Conservation (phyloP, 2,329 filamentous ascomycete genomes). For the Colletotrichum cuscutae region DNA sequence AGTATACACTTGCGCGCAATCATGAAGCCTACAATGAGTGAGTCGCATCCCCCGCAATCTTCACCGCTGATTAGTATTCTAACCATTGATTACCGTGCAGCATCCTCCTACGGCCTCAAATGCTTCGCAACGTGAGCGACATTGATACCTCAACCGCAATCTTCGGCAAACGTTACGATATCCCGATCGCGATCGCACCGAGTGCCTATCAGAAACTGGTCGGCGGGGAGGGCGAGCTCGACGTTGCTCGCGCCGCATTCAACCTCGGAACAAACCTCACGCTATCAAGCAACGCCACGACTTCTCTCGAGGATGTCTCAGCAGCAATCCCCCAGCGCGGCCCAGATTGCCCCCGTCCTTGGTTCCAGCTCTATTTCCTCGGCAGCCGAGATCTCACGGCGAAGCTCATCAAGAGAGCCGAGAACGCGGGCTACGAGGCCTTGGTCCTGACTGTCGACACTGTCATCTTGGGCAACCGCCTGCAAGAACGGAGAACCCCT, state of each 20-base stretch:
- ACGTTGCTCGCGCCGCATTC: constrained; percentile 40
- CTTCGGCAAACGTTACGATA: constrained; percentile 31
- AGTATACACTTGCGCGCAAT: constrained; percentile 37
- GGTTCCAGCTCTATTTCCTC: constrained; percentile 41
- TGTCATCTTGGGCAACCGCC: constrained; percentile 42
- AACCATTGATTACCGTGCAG: not conserved
- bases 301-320: constrained; percentile 42
- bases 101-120: constrained; percentile 29
- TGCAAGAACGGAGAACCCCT: constrained; percentile 42
- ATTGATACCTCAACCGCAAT: constrained; percentile 36
- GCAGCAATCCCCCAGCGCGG: constrained; percentile 26
- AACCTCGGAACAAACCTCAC: constrained; percentile 40
- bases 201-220: constrained; percentile 43
- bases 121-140: constrained; percentile 36
- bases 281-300: constrained; percentile 41
- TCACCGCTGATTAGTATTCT: not conserved
- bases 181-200: constrained; percentile 45
- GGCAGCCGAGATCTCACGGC: constrained; percentile 37
- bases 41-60: not conserved
- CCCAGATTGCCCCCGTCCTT: constrained; percentile 32
- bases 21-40: constrained; percentile 34
- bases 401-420: constrained; percentile 39
- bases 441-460: constrained; percentile 44
- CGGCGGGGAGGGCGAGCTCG: constrained; percentile 42
- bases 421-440: constrained; percentile 42